Percentiles rank a stretch among this genome's conserved stretches.
These are phyloP conservation scores for Agaricales sp. DNA, from an alignment of 1,284 basidiomycete species.

Conservation along the genomic window DNA sequence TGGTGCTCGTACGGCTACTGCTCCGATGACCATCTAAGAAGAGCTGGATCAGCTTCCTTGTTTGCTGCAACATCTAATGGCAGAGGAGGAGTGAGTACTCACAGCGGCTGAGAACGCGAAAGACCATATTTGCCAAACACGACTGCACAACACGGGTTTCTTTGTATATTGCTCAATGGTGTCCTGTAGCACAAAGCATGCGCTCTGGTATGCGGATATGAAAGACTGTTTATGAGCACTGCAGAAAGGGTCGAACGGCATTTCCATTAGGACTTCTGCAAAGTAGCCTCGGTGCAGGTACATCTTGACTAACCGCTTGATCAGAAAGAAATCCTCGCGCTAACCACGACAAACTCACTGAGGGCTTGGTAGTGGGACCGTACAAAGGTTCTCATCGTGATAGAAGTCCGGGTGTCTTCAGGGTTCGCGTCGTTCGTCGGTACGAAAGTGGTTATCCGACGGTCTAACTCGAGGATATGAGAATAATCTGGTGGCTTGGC, in stretches of 20 bases:
- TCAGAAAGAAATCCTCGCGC: constrained; percentile 1
- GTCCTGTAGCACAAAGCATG: constrained; percentile 27
- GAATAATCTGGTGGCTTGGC: constrained; percentile 34
- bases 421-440: constrained; percentile 17
- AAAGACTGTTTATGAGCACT: constrained; percentile 33
- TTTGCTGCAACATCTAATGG: background rate
- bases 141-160: constrained; percentile 28
- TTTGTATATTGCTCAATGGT: constrained; percentile 26
- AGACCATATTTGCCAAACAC: constrained; percentile 41
- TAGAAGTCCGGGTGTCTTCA: constrained; percentile 20
- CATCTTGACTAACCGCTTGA: constrained; percentile 26
- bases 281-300: constrained; percentile 40
- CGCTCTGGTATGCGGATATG: constrained; percentile 31
- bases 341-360: constrained; percentile 21
- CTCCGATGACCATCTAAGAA: constrained; percentile 31
- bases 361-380: constrained; percentile 36
- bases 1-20: constrained; percentile 28
- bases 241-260: constrained; percentile 27
- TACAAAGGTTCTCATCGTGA: constrained; percentile 33
- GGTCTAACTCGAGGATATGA: constrained; percentile 31
- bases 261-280: constrained; percentile 33
- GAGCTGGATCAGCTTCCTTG: background rate
- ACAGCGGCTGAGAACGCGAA: constrained; percentile 36
- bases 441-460: constrained; percentile 28
- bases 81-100: constrained; percentile 12